phyloP scores from a whole-genome alignment of 2,329 filamentous ascomycete species.

The Ramichloridium luteum region DNA sequence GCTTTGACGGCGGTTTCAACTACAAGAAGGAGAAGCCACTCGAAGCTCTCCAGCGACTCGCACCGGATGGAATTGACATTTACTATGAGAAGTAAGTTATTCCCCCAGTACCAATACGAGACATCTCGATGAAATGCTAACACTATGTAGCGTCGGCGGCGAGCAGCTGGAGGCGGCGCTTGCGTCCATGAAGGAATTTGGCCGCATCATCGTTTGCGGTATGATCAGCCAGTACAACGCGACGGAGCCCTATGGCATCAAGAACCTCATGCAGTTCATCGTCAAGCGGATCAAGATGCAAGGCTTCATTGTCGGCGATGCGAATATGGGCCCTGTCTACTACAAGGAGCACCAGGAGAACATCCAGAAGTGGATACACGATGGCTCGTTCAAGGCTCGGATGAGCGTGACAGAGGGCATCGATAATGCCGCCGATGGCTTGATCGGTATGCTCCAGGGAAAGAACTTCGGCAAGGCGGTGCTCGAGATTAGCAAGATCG shows the following conservation, averaged over 20 bases:
- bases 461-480: conserved; percentile 82
- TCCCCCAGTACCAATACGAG: conserved; percentile 32
- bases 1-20: conserved; percentile 68
- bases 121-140: neutral
- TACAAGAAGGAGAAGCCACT: conserved; percentile 69
- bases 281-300: conserved; percentile 56
- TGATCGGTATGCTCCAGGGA: conserved; percentile 63
- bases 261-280: conserved; percentile 54
- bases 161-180: conserved; percentile 61
- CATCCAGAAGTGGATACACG: conserved; percentile 61
- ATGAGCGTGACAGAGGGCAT: conserved; percentile 61
- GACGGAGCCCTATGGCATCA: conserved; percentile 51
- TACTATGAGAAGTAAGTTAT: conserved; percentile 83
- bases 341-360: conserved; percentile 61
- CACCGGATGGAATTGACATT: conserved; percentile 68
- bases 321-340: conserved; percentile 55
- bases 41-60: conserved; percentile 57
- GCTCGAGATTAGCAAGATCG: conserved; percentile 44
- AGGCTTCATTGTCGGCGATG: conserved; percentile 62
- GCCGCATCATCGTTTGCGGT: conserved; percentile 51
- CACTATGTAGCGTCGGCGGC: conserved; percentile 40
- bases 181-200: conserved; percentile 49
- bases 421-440: conserved; percentile 60
- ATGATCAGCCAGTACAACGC: conserved; percentile 73
- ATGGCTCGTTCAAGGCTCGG: conserved; percentile 62